Evolutionary conservation across 2,329 filamentous ascomycete species (phyloP).

Genomic region (Myriosclerotinia duriaeana): DNA sequence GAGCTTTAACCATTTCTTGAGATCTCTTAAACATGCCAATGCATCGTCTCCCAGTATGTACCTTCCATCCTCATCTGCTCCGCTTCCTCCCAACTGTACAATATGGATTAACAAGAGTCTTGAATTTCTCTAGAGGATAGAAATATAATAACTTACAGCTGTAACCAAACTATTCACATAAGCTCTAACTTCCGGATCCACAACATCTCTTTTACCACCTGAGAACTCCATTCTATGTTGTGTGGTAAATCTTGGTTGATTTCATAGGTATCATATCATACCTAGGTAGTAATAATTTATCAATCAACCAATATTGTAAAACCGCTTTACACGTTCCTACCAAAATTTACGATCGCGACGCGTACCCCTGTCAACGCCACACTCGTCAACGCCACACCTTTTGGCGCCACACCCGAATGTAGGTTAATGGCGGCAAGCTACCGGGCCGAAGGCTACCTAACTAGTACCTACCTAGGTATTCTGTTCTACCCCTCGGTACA

Average conservation of each 20-base stretch:
- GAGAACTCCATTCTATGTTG: conserved; percentile 52
- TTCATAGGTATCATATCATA: too few relatives aligned
- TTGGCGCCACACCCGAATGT: background rate
- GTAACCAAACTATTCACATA: conserved; percentile 93
- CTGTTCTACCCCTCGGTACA: conserved; percentile 12
- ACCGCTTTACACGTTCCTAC: conserved; percentile 32
- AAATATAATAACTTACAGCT: conserved; percentile 53
- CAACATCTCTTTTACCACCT: conserved; percentile 57
- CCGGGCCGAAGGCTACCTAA: conserved; percentile 19
- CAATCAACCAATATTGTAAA: conserved; percentile 10
- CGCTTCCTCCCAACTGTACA: conserved; percentile 80
- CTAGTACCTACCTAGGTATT: too few relatives aligned
- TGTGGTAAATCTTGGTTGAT: background rate
- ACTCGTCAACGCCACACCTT: background rate
- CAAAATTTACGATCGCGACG: conserved; percentile 19
- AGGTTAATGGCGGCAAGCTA: background rate
- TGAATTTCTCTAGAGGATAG: conserved; percentile 23
- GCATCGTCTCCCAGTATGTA: conserved; percentile 94
- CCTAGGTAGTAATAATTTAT: conserved; percentile 14
- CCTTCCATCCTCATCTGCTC: conserved; percentile 72
- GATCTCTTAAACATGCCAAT: conserved; percentile 83
- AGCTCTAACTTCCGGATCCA: conserved; percentile 89
- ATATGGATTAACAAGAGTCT: conserved; percentile 23
- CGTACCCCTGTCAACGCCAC: conserved; percentile 22
- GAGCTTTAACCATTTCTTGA: conserved; percentile 92